Evolutionary conservation across 2,329 filamentous ascomycete species (phyloP), one percentile per base, ranked within the genome.

Genomic region (Exserohilum turcica): DNA sequence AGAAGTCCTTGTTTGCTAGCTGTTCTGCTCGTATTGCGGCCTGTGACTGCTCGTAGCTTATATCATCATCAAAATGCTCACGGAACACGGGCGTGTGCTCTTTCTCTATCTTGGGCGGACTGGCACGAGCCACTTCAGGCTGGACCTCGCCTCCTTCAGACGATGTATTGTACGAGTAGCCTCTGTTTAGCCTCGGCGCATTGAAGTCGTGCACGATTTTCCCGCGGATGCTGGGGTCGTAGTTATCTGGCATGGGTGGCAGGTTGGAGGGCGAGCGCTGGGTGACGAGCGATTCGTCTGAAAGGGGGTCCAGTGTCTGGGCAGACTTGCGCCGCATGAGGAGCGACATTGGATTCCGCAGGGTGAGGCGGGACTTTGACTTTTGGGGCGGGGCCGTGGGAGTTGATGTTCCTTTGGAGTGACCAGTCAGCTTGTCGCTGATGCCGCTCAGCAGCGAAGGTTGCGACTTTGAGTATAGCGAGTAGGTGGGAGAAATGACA

Each of bases 201-300:
- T 84, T 86, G 67, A 87, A 88, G 63, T 88, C 85, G 72, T 88
- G 85, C 1, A 87, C 79, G 18, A 84, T 80, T 43, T 82, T 85
- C 15, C 85, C 85, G 46, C 83, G 80, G 53, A 87, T 87, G 47
- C 84, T 78, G 10, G 84, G 84, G 61, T 86, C 84, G 63, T 85
- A 86, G 61, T 86, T 82, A 52, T 84, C 84, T 2, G 83, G 83
- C 47, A 84, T 77, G 2, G 81, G 78, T 2, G 72, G 71, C 15
- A 82, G 74, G 37, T 72, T 68, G 6, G 69, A 59, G 10, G 80
- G 65, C 44, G 76, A 81, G 33, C 76, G 77, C 24, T 79, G 77
- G 16, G 77, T 79, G 28, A 81, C 77, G 6, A 79, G 78, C 15
- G 78, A 73, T 38, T 84, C 81, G 28, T 84, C 82, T 10, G 78